Evolutionary conservation across 2,329 filamentous ascomycete genomes (phyloP).

Genomic region (Fragosphaeria purpurea): DNA sequence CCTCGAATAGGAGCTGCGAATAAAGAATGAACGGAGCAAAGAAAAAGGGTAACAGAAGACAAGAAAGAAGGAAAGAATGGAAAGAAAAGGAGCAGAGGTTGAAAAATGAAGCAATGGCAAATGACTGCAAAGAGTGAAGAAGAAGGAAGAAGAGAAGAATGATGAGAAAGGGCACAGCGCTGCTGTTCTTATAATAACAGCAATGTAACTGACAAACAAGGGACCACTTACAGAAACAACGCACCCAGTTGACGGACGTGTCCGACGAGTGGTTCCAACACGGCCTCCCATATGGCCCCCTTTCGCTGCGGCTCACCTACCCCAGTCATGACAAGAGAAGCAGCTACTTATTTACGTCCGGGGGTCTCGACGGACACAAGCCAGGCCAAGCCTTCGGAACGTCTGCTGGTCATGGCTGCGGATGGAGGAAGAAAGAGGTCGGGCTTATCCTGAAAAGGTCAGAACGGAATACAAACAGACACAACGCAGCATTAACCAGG

Average conservation of each 20-base stretch:
- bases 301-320: too few species aligned
- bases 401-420: too few species aligned
- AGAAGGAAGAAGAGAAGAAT: not conserved
- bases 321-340: too few species aligned
- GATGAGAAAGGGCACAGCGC: not conserved
- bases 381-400: too few species aligned
- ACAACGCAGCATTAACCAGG: too few species aligned
- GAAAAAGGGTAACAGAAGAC: not conserved
- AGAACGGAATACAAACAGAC: too few species aligned
- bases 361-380: too few species aligned
- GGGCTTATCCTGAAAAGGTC: too few species aligned
- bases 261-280: too few species aligned
- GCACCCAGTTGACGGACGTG: not conserved
- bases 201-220: not conserved
- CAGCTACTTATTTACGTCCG: too few species aligned
- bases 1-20: not conserved
- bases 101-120: not conserved
- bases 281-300: not conserved
- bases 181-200: too few species aligned
- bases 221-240: not conserved
- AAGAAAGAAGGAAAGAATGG: not conserved
- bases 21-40: conserved; percentile 1
- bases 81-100: not conserved
- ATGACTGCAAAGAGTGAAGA: conserved; percentile 1
- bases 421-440: too few species aligned